phyloP scores from a whole-genome alignment of 441 rosid species.

The Rhodomyrtus psidioides region DNA sequence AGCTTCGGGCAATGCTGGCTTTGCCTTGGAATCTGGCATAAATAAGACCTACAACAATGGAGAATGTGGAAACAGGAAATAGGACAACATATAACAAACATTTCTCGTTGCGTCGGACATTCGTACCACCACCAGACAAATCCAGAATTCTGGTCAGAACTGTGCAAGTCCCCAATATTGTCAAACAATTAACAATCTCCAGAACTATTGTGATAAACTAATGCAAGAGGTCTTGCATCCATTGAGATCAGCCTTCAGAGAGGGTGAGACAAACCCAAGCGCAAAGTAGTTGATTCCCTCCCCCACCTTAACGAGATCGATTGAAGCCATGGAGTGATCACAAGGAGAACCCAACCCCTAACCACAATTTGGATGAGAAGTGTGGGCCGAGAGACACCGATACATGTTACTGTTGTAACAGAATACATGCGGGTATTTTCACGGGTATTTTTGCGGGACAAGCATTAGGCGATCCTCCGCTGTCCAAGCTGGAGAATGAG shows the following conservation, averaged over 20 bases:
- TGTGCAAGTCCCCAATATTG: conserved; percentile 54
- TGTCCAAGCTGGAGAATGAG: neutral
- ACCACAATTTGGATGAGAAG: conserved; percentile 26
- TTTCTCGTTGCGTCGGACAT: conserved; percentile 21
- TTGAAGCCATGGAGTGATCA: conserved; percentile 10
- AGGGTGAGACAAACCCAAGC: conserved; percentile 45
- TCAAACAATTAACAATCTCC: conserved; percentile 66
- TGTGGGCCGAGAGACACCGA: conserved; percentile 2
- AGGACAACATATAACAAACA: conserved; percentile 38
- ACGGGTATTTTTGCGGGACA: neutral
- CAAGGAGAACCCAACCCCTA: conserved; percentile 58
- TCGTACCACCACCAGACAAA: conserved; percentile 16
- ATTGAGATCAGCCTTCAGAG: conserved; percentile 41
- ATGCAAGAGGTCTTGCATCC: conserved; percentile 62
- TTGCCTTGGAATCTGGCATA: conserved; percentile 33
- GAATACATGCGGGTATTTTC: neutral
- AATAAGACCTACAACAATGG: conserved; percentile 39
- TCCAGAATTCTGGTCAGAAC: conserved; percentile 21
- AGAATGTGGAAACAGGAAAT: conserved; percentile 34
- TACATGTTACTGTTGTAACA: neutral
- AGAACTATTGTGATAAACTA: conserved; percentile 62
- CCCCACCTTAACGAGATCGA: conserved; percentile 46
- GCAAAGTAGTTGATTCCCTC: conserved; percentile 55
- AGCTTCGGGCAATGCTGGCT: conserved; percentile 22
- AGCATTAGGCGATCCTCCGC: neutral